Conservation (phyloP, 2,329 filamentous ascomycete genomes). For the Rhynchosporium agropyri region DNA sequence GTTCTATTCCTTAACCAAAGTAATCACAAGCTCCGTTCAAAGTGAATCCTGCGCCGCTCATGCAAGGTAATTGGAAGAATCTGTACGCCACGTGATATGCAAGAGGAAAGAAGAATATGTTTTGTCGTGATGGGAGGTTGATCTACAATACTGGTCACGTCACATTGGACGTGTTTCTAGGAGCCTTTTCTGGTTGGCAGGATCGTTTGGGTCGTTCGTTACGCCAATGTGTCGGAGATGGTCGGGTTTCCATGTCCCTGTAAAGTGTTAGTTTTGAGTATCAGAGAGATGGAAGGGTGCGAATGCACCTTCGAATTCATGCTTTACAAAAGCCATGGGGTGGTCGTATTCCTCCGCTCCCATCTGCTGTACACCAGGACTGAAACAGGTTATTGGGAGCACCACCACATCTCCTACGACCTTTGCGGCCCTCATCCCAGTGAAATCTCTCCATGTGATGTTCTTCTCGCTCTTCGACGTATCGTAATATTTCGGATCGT, state of each 20-base stretch:
- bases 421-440: conserved; percentile 78
- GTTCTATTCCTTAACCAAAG: neutral
- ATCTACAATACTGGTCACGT: conserved; percentile 3
- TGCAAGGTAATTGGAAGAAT: conserved; percentile 19
- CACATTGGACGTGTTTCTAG: neutral
- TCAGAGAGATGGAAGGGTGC: neutral
- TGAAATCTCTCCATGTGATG: conserved; percentile 87
- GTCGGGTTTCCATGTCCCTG: conserved; percentile 78
- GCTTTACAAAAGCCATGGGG: conserved; percentile 96
- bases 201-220: conserved; percentile 16
- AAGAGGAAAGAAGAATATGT: conserved; percentile 11
- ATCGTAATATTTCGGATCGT: conserved; percentile 86
- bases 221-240: conserved; percentile 68
- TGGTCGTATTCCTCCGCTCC: conserved; percentile 84
- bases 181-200: conserved; percentile 4
- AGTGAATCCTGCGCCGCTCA: conserved; percentile 19
- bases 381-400: conserved; percentile 95
- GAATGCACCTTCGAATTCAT: conserved; percentile 85
- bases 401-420: conserved; percentile 93
- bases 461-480: conserved; percentile 67
- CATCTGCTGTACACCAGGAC: conserved; percentile 92
- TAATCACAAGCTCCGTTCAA: neutral
- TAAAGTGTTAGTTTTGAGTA: conserved; percentile 19
- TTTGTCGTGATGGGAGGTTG: neutral
- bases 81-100: conserved; percentile 13